Percentiles rank a stretch among this genome's conserved stretches.
phyloP scores from a whole-genome alignment of 2,329 filamentous ascomycete species.

The Beauveria sp. region DNA sequence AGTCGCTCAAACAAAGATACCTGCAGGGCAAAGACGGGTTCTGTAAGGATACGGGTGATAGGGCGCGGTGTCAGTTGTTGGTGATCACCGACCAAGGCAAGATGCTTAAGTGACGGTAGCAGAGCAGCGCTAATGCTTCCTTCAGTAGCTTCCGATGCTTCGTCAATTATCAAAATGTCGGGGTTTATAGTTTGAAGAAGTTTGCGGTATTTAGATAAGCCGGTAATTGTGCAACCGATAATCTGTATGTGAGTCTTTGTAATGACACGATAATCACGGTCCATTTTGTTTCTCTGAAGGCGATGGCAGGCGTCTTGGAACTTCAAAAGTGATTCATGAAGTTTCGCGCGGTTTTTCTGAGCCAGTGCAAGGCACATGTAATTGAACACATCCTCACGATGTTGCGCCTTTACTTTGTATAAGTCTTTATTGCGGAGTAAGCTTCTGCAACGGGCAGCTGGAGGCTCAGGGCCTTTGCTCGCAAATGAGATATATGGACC shows the following conservation, averaged over 20 bases:
- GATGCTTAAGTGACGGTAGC: slow-evolving; percentile 43
- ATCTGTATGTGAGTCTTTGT: slow-evolving; percentile 35
- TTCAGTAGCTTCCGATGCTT: slow-evolving; percentile 71
- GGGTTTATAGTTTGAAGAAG: slow-evolving; percentile 60
- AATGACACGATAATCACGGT: slow-evolving; percentile 44
- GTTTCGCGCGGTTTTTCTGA: slow-evolving; percentile 31
- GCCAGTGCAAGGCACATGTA: slow-evolving; percentile 52
- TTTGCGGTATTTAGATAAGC: slow-evolving; percentile 70
- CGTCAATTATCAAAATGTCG: slow-evolving; percentile 65
- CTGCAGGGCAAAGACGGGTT: slow-evolving; percentile 57
- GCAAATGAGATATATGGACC: not conserved
- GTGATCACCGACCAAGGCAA: slow-evolving; percentile 66
- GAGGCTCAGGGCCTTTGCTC: slow-evolving; percentile 14
- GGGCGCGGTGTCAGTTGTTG: slow-evolving; percentile 68
- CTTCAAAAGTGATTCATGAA: slow-evolving; percentile 41
- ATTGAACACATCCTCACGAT: slow-evolving; percentile 60
- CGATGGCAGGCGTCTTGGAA: slow-evolving; percentile 45
- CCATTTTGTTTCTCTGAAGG: slow-evolving; percentile 50
- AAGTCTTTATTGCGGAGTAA: slow-evolving; percentile 37
- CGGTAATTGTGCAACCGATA: slow-evolving; percentile 67
- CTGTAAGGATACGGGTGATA: slow-evolving; percentile 50
- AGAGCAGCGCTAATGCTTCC: slow-evolving; percentile 47
- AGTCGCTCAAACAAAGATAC: slow-evolving; percentile 76
- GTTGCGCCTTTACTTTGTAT: slow-evolving; percentile 46
- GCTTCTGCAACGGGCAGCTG: slow-evolving; percentile 2